Conservation (phyloP, 352 stramenopile genomes). For the Pythium volutum region DNA sequence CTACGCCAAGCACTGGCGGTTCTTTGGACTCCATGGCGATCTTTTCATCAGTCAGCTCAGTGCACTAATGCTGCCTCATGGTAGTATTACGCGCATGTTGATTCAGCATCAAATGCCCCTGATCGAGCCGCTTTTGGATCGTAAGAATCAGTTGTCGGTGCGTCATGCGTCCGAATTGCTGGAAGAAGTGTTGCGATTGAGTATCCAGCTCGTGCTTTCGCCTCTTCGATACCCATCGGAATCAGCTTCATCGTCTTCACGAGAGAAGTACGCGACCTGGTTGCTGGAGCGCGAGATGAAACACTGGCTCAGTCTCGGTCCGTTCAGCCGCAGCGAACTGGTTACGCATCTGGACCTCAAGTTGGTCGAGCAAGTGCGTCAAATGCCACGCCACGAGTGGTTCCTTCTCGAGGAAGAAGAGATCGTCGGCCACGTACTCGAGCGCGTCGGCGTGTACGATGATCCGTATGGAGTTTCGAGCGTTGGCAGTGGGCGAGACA, state of each 20-base stretch:
- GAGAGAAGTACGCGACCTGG: conserved; percentile 31
- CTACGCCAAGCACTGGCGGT: conserved; percentile 79
- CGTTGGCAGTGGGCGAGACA: conserved; percentile 14
- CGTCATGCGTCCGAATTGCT: conserved; percentile 50
- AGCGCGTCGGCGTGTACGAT: conserved; percentile 58
- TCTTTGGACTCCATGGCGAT: conserved; percentile 69
- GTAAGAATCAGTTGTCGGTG: conserved; percentile 22
- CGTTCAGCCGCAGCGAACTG: conserved; percentile 68
- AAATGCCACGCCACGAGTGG: conserved; percentile 46
- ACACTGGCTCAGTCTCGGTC: conserved; percentile 71
- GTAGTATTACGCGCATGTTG: conserved; percentile 52
- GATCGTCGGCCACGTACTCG: conserved; percentile 64
- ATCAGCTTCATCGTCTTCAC: conserved; percentile 17
- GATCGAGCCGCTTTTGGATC: conserved; percentile 17
- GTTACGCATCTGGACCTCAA: conserved; percentile 63
- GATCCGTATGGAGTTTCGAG: conserved; percentile 29
- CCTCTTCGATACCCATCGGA: conserved; percentile 41
- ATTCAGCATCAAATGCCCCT: conserved; percentile 48
- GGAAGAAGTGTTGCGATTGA: conserved; percentile 59
- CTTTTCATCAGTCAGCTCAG: conserved; percentile 65
- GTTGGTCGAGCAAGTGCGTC: conserved; percentile 74
- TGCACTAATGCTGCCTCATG: conserved; percentile 45
- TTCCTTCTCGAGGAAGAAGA: conserved; percentile 71
- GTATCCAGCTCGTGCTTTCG: conserved; percentile 57
- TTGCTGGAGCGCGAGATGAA: conserved; percentile 70